Base-by-base conservation (phyloP, 148 eudicot genomes). In the Rhododendron simsii region DNA sequence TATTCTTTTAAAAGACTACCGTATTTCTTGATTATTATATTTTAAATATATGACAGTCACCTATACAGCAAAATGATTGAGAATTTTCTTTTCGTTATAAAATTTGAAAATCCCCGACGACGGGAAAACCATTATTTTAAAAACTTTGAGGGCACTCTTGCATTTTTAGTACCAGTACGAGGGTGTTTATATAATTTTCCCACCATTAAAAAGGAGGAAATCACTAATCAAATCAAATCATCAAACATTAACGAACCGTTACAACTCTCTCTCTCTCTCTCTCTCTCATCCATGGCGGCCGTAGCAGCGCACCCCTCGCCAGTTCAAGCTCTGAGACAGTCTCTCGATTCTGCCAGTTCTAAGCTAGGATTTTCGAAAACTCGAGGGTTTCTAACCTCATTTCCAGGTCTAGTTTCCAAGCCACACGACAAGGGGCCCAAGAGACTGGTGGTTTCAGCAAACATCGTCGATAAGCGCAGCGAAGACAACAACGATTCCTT, bases 401-500 rank as follows among this genome's bases (percentile, higher is more conserved):
- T 35, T 39, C 45, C 83, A 80, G 84, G 84, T 26, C 84, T 87
- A 83, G 71, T 83, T 45, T 81, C 87, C 48, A 86, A 78, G 45
- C 73, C 59, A 41, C 87, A 74, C 30, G 81, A 33, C 26, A 71
- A 74, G 41, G 86, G 51, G 71, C 84, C 86, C 81, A 44, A 74
- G 71, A 87, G 78, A 73, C 84, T 90, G 55, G 87, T 86, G n/a
- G 90, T 86, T 37, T 90, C 86, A 78, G 91, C 93, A 48, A 87
- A 78, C 83, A 88, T 76, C 76, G 86, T 79, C 87, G 88, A 88
- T 37, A 86, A 87, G 5, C 76, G 59, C 78, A 84, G 85, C 39
- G 84, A 73, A 63, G 87, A 55, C 23, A 55, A 41, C 2, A 61
- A 63, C 85, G 45, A 65, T 51, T 79, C 76, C 2, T 80, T 90